Percentiles rank a stretch among this genome's conserved stretches.
Evolutionary conservation across 2,329 filamentous ascomycete genomes (phyloP).

Genomic region (Ophiostoma perfectum): DNA sequence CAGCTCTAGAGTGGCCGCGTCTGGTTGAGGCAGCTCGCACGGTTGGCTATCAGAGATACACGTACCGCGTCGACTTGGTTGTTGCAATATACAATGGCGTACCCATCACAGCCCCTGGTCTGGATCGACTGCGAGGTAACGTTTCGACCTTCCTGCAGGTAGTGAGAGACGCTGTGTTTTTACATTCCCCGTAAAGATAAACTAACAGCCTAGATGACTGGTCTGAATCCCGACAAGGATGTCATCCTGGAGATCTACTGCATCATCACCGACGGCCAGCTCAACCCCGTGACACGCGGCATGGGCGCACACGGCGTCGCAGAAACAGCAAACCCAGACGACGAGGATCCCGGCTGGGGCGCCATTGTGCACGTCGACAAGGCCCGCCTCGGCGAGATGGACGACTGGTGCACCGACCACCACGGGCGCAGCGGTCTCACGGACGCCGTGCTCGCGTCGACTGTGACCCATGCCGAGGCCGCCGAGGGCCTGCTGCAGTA

Average conservation of each 20-base stretch:
- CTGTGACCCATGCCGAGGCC: constrained; percentile 64
- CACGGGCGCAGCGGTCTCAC: constrained; percentile 81
- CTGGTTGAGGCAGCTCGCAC: too few species aligned
- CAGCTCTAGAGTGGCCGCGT: too few species aligned
- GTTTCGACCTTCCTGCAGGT: neutral
- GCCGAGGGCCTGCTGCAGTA: constrained; percentile 70
- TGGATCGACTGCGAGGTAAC: constrained; percentile 27
- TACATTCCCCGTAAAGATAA: neutral
- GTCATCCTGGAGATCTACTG: constrained; percentile 89
- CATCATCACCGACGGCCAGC: constrained; percentile 76
- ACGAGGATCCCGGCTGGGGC: constrained; percentile 75
- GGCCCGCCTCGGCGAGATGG: constrained; percentile 69
- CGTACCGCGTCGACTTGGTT: neutral
- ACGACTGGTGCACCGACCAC: constrained; percentile 79
- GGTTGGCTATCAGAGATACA: too few species aligned
- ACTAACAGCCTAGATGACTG: constrained; percentile 70
- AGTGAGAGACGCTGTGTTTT: too few species aligned
- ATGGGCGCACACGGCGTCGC: neutral
- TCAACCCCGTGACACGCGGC: constrained; percentile 36
- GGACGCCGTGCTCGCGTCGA: constrained; percentile 65
- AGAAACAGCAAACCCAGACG: constrained; percentile 42
- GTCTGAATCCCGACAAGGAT: constrained; percentile 70
- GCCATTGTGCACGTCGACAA: constrained; percentile 68
- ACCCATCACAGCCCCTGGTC: constrained; percentile 21
- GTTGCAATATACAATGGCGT: constrained; percentile 16